A percentile compares a stretch with the other conserved stretches of the same genome.
These are phyloP conservation scores for Pichia norvegensis DNA, from an alignment of 1,139 yeast genomes.

Conservation along the genomic window DNA sequence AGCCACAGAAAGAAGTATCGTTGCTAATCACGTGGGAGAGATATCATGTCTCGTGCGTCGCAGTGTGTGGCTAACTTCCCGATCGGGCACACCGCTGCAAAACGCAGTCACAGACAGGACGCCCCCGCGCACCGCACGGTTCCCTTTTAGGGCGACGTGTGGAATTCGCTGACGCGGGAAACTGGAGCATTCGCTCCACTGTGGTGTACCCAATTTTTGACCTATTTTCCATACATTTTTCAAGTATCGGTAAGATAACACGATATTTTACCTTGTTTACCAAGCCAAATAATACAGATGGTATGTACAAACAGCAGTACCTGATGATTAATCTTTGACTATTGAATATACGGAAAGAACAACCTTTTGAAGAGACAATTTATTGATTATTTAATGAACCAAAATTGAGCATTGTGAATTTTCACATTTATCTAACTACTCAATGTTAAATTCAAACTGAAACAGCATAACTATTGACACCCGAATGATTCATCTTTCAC, in stretches of 20 bases:
- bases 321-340: no score
- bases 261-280: not conserved
- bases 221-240: not conserved
- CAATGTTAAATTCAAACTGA: no score
- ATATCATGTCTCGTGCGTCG: not conserved
- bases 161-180: not conserved
- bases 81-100: not conserved
- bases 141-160: no score
- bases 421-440: no score
- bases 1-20: no score
- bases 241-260: not conserved
- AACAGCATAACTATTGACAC: no score
- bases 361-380: no score
- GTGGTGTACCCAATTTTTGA: not conserved
- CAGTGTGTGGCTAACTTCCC: not conserved
- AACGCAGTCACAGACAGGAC: not conserved
- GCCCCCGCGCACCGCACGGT: constrained; percentile 3
- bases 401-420: no score
- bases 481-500: no score
- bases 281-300: constrained; percentile 17
- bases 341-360: not conserved
- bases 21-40: no score
- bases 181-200: not conserved
- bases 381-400: no score
- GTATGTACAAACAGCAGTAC: constrained; percentile 14